These are phyloP conservation scores for Pharus latifolius DNA, from an alignment of 176 grass and related monocot genomes.

Conservation along the genomic window DNA sequence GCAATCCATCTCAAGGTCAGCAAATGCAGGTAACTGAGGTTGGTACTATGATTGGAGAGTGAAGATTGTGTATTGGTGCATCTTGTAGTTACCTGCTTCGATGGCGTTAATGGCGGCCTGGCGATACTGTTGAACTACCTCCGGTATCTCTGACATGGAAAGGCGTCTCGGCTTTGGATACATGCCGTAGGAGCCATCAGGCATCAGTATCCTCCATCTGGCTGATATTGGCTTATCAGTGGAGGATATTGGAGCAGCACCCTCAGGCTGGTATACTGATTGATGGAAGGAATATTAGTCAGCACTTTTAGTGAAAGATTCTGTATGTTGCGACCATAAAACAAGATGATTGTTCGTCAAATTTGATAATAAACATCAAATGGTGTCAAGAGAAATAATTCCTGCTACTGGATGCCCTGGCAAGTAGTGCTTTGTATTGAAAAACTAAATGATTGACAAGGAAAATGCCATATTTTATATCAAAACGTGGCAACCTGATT, in stretches of 20 bases:
- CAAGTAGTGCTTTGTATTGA: not conserved
- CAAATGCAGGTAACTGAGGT: not conserved
- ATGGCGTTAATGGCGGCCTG: constrained; percentile 73
- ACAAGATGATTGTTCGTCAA: not conserved
- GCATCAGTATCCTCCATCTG: constrained; percentile 85
- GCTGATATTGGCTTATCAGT: constrained; percentile 78
- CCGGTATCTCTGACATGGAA: constrained; percentile 42
- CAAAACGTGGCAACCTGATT: not conserved
- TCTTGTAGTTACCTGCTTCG: constrained; percentile 47
- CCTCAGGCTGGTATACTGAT: constrained; percentile 77
- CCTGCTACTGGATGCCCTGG: not conserved
- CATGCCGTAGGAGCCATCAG: constrained; percentile 65
- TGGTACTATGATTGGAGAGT: not conserved
- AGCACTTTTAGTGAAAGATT: not conserved
- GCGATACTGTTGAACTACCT: constrained; percentile 71
- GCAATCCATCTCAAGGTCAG: not conserved
- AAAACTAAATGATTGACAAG: not conserved
- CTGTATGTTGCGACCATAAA: not conserved
- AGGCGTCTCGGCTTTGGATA: constrained; percentile 53
- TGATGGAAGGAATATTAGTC: not conserved
- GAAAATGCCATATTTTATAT: not conserved
- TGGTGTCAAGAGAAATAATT: not conserved
- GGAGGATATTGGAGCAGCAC: constrained; percentile 72
- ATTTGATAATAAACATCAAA: too few relatives aligned
- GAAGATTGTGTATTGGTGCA: not conserved